Base-by-base conservation (phyloP, 768 basidiomycete species). In the Lactarius psammicola region DNA sequence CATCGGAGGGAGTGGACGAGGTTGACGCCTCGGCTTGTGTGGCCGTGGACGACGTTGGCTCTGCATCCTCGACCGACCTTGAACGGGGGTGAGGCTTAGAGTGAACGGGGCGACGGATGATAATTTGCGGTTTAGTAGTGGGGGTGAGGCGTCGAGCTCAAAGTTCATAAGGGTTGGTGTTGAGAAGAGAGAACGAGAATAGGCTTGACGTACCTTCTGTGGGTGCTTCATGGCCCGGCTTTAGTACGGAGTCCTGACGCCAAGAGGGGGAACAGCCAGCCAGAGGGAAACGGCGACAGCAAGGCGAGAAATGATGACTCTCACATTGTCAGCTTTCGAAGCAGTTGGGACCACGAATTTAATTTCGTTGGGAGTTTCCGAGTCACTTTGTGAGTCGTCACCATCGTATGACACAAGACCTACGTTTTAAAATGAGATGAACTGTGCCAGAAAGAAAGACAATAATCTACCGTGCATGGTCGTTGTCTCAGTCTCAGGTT, bases 171-270 rank as follows among this genome's bases (percentile, higher is more conserved):
- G 28, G n/a, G 28, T 53, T 18, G 62, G 30, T 10, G 46, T 10
- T 5, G 8, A 17, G 38, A 17, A 44, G 34, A 34, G 2, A 4
- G 0, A 10, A 36, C 2, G 6, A 31, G 9, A 53, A 13, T 9
- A 6, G 40, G 18, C 1, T 18, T 9, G 33, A 63, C 62, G 34
- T 53, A 70, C 69, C 56, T 66, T 65, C 69, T 65, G 68, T 46
- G 23, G 46, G 42, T 36, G 56, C 51, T 7, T 64, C 59, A 59
- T 56, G 23, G 15, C 51, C 64, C 30, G n/a, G 42, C 59, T 70
- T 70, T 60, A 70, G 69, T 62, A 62, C 23, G 34, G 63, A 36
- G 33, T 70, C 69, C 69, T 70, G 68, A 65, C 69, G 59, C 69
- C 63, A 60, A 65, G 44, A 59, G 68, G 64, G 57, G 44, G 63